phyloP scores from a whole-genome alignment of 768 basidiomycete species.

The Macrolepiota dolichaula region DNA sequence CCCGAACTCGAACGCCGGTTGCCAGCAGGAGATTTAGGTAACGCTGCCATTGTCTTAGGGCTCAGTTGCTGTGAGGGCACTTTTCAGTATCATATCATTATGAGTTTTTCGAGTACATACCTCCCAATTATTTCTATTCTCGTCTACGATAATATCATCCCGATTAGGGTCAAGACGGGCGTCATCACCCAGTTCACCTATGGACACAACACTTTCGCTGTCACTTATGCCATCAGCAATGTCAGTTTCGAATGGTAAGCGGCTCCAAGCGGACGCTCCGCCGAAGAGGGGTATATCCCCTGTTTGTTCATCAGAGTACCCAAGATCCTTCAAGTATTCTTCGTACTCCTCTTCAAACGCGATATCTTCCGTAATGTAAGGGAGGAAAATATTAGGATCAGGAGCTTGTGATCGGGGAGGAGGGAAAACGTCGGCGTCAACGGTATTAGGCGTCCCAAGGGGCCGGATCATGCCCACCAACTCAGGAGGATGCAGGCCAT shows the following conservation, averaged over 20 bases:
- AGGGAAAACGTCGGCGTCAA: conserved; percentile 93
- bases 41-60: conserved; percentile 88
- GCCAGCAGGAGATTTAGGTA: conserved; percentile 88
- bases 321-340: conserved; percentile 88
- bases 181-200: conserved; percentile 85
- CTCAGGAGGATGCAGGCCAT: conserved; percentile 71
- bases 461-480: conserved; percentile 72
- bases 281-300: conserved; percentile 16
- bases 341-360: conserved; percentile 98
- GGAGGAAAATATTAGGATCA: conserved; percentile 79
- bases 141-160: conserved; percentile 64
- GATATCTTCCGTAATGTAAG: conserved; percentile 90
- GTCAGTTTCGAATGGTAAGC: conserved; percentile 76
- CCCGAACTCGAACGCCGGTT: conserved; percentile 82
- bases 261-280: conserved; percentile 72
- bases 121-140: conserved; percentile 96
- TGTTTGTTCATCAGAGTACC: conserved; percentile 58
- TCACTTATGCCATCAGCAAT: conserved; percentile 91
- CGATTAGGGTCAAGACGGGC: conserved; percentile 58
- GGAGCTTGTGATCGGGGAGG: conserved; percentile 85
- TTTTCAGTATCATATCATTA: conserved; percentile 5
- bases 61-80: conserved; percentile 78
- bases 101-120: conserved; percentile 38
- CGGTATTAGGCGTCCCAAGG: conserved; percentile 69
- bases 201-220: conserved; percentile 88